Base-by-base conservation (phyloP, 2,329 filamentous ascomycete genomes). In the Fusarium xylarioides region DNA sequence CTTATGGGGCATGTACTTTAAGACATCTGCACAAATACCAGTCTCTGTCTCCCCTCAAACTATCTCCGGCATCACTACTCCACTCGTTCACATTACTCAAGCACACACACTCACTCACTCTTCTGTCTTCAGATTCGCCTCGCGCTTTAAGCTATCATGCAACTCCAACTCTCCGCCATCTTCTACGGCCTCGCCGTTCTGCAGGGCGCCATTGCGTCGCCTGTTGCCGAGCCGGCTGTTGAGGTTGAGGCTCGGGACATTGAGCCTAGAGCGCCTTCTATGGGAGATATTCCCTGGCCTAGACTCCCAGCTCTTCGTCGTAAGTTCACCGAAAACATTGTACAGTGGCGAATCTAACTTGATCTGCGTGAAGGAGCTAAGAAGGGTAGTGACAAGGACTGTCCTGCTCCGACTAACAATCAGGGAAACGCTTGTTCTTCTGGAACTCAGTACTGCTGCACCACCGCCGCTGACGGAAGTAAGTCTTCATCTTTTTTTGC, bases 391-490 rank as follows among this genome's bases (percentile, higher is more conserved):
- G 23, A 44, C 23, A 44, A 44, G 16, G 4, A 44, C 7, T 44
- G 42, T 19, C 42, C 42, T 14, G 42, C 42, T 44, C 42, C 42
- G 1, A 26, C 42, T 19, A 26, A 26, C 23, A 44, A 19, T 23
- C 42, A 44, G 23, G 23, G 42, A 11, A 44, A 44, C 0, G 42
- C 23, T 26, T 44, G 42, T 44, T 44, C 42, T 26, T 44, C 42
- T 44, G 23, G 42, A 44, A 44, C 42, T 4, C 42, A 26, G 42
- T 44, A 44, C 16, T 44, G 42, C 23, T 44, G 15, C 21, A 66
- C 60, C 21, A 68, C 50, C 3, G 43, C 60, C 37, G 52, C 73
- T 14, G 66, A 67, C 1, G 74, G 75, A 6, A 30, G 74, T 76
- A 47, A 47, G 49, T 21, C 8, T 71, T 9, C 7, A 3, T 14